A percentile compares a stretch with the other conserved stretches of the same genome.
Conservation (phyloP, 805 yeast species). For the Yarrowia deformans region DNA sequence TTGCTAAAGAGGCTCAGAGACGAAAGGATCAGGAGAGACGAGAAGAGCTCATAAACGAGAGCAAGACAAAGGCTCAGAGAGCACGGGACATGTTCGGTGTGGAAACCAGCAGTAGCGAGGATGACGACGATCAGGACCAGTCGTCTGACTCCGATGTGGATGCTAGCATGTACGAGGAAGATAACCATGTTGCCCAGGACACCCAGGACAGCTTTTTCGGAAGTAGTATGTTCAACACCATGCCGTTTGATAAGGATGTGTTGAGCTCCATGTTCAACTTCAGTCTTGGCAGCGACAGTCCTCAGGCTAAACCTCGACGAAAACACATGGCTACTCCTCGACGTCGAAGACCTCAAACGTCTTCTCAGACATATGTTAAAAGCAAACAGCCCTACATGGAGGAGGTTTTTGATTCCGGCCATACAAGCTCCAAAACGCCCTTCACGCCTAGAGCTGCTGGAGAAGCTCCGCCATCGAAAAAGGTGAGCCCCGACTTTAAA, state of each 20-base stretch:
- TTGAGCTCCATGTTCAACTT: constrained; percentile 25
- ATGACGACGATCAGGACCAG: not conserved
- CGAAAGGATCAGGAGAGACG: constrained; percentile 21
- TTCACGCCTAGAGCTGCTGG: not conserved
- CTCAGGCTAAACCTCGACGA: not conserved
- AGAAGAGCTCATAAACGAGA: constrained; percentile 5
- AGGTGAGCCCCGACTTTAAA: constrained; percentile 12
- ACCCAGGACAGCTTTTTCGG: not conserved
- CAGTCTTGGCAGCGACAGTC: not conserved
- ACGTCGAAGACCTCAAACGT: not conserved
- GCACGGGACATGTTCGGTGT: constrained; percentile 1
- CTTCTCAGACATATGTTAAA: not conserved
- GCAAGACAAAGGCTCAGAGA: not conserved
- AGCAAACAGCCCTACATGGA: constrained; percentile 14
- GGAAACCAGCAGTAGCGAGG: not conserved
- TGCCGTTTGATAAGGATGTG: constrained; percentile 6
- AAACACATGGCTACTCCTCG: not conserved
- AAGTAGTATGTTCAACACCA: not conserved
- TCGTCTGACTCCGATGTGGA: constrained; percentile 6
- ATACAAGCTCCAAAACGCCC: not conserved
- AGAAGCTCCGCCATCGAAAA: not conserved
- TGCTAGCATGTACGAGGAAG: not conserved
- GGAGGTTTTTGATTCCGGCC: not conserved
- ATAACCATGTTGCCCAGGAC: not conserved
- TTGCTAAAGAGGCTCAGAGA: constrained; percentile 3